Evolutionary conservation across 2,329 filamentous ascomycete genomes (phyloP).

Genomic region (Stachybotrys chlorohalonatus): DNA sequence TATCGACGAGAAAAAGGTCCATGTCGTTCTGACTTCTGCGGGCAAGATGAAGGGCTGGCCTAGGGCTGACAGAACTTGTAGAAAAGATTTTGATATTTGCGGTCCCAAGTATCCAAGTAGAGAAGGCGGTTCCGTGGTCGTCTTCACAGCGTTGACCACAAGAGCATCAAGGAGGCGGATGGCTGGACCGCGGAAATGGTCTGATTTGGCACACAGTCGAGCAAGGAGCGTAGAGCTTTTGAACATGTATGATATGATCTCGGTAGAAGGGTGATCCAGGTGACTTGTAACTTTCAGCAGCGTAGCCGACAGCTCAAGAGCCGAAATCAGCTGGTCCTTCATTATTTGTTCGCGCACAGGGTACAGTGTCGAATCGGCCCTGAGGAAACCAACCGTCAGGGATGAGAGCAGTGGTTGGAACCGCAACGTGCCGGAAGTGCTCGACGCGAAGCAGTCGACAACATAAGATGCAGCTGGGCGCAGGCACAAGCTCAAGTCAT

Average conservation of each 20-base stretch:
- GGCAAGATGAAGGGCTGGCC: conserved; percentile 65
- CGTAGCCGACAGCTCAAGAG: conserved; percentile 57
- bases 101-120: conserved; percentile 84
- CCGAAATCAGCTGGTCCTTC: conserved; percentile 52
- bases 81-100: conserved; percentile 73
- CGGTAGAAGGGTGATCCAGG: conserved; percentile 51
- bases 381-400: conserved; percentile 39
- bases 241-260: conserved; percentile 71
- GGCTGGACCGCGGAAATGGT: conserved; percentile 55
- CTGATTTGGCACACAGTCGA: conserved; percentile 63
- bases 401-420: conserved; percentile 70
- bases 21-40: conserved; percentile 59
- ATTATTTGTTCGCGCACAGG: conserved; percentile 44
- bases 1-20: conserved; percentile 79
- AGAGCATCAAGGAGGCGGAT: conserved; percentile 64
- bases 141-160: conserved; percentile 58
- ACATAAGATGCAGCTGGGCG: conserved; percentile 67
- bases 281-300: conserved; percentile 63
- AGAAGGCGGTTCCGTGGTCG: conserved; percentile 73
- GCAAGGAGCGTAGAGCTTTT: conserved; percentile 70
- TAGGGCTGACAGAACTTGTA: conserved; percentile 67
- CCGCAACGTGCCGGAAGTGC: conserved; percentile 58
- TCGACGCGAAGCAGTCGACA: conserved; percentile 65
- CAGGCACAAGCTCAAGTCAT: conserved; percentile 50
- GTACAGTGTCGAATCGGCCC: conserved; percentile 54